Conservation (phyloP, 2,329 filamentous ascomycete genomes). For the Neurospora sp. region DNA sequence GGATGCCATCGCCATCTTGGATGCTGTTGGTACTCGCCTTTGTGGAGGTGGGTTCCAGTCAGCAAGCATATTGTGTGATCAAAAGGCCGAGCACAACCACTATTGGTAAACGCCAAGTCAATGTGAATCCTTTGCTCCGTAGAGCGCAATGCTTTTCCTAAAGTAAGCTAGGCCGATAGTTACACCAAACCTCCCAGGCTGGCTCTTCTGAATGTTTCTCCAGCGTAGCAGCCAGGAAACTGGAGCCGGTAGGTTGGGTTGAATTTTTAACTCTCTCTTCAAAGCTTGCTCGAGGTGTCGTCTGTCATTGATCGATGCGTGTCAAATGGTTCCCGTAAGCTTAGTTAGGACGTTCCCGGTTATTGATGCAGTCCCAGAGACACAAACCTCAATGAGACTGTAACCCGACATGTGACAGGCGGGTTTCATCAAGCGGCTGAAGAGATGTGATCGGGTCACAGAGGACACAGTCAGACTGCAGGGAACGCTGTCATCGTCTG, state of each 20-base stretch:
- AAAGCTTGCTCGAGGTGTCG: background rate
- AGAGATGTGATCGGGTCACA: background rate
- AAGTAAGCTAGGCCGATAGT: background rate
- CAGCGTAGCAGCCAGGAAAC: background rate
- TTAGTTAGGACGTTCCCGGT: background rate
- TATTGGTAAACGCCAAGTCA: background rate
- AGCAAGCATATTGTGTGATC: background rate
- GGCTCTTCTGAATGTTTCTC: background rate
- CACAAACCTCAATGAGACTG: background rate
- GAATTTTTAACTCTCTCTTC: background rate
- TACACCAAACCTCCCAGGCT: background rate
- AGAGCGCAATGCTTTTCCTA: background rate
- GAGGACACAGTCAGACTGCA: background rate
- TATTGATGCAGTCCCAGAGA: background rate
- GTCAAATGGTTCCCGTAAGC: background rate
- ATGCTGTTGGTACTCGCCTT: background rate
- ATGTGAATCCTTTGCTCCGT: background rate
- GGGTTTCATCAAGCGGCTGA: background rate
- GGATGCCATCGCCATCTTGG: background rate
- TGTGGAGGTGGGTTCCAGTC: background rate
- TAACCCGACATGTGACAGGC: background rate
- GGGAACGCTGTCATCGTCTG: background rate
- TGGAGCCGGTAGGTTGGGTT: background rate
- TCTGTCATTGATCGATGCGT: background rate
- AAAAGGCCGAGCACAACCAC: background rate